A percentile compares a stretch with the other conserved stretches of the same genome.
phyloP scores from a whole-genome alignment of 2,329 filamentous ascomycete species.

The Trichoderma sp. region DNA sequence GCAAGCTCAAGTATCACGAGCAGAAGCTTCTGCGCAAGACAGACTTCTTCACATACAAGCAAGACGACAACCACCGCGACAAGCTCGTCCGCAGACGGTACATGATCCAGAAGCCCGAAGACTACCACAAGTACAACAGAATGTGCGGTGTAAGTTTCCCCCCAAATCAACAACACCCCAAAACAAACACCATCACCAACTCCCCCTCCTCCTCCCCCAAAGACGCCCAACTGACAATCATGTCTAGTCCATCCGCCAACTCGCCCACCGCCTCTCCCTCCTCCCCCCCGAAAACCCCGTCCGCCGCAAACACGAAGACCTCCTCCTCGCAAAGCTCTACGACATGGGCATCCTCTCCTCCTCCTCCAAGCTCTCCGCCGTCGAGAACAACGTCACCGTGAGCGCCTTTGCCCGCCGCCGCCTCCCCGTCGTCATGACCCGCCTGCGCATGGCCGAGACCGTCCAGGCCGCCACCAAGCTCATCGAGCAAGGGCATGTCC shows the following conservation, averaged over 20 bases:
- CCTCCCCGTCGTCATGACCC: conserved; percentile 86
- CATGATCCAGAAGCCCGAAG: conserved; percentile 83
- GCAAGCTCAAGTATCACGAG: conserved; percentile 96
- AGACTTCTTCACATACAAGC: conserved; percentile 93
- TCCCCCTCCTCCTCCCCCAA: too few species aligned
- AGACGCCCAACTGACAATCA: too few species aligned
- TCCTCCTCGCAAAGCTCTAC: conserved; percentile 87
- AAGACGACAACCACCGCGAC: conserved; percentile 82
- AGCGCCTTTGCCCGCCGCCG: conserved; percentile 81
- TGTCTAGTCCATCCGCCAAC: conserved; percentile 82
- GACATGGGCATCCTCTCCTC: conserved; percentile 83
- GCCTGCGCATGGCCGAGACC: conserved; percentile 87
- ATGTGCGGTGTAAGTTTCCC: conserved; percentile 58
- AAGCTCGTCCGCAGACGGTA: conserved; percentile 78
- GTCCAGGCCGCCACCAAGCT: conserved; percentile 81
- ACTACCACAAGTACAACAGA: conserved; percentile 68
- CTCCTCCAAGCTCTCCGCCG: conserved; percentile 73
- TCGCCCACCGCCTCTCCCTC: conserved; percentile 82
- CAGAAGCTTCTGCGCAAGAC: conserved; percentile 89
- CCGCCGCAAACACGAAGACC: conserved; percentile 78
- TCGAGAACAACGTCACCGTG: conserved; percentile 87
- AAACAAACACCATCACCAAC: conserved; percentile 10
- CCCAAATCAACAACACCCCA: not conserved
- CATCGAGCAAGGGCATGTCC: conserved; percentile 90
- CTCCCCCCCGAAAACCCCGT: conserved; percentile 76